phyloP scores from a whole-genome alignment of 2,329 filamentous ascomycete genomes.

The Penicillium sp. region DNA sequence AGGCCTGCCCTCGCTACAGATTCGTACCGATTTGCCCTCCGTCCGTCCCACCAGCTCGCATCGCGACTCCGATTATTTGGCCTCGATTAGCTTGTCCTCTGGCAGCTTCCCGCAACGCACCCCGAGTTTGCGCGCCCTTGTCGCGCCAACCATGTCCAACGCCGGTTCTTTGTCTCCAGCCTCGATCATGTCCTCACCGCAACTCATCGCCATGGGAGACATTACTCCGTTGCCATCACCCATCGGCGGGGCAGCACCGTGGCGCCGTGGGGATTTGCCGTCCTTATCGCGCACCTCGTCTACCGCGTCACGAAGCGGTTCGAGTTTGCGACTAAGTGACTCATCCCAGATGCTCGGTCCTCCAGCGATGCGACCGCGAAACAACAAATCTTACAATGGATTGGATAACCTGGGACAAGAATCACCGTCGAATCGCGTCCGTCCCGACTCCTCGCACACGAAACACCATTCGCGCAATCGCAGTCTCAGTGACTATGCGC shows the following conservation, averaged over 20 bases:
- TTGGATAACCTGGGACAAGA: conserved; percentile 42
- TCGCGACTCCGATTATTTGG: conserved; percentile 41
- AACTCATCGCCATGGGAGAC: conserved; percentile 76
- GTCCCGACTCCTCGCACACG: conserved; percentile 37
- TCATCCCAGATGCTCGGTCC: conserved; percentile 43
- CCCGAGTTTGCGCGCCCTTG: conserved; percentile 51
- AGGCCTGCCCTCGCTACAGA: conserved; percentile 40
- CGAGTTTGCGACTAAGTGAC: conserved; percentile 46
- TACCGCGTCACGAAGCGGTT: conserved; percentile 46
- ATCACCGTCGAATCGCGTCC: conserved; percentile 29
- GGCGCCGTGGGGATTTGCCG: conserved; percentile 61
- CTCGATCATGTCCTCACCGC: conserved; percentile 73
- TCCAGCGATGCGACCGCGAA: conserved; percentile 33
- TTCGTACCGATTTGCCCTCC: conserved; percentile 43
- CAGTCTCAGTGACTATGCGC: conserved; percentile 87
- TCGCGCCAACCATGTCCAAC: conserved; percentile 46
- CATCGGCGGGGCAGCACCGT: conserved; percentile 54
- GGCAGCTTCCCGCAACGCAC: conserved; percentile 52
- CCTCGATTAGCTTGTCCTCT: conserved; percentile 51
- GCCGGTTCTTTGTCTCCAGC: conserved; percentile 61
- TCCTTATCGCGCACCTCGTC: conserved; percentile 52
- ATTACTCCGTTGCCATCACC: conserved; percentile 81
- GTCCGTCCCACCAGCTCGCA: conserved; percentile 36
- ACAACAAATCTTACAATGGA: conserved; percentile 50
- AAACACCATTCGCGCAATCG: conserved; percentile 70